These are phyloP conservation scores for Phaseolus lunatus DNA, from an alignment of 306 rosid genomes.

Conservation along the genomic window DNA sequence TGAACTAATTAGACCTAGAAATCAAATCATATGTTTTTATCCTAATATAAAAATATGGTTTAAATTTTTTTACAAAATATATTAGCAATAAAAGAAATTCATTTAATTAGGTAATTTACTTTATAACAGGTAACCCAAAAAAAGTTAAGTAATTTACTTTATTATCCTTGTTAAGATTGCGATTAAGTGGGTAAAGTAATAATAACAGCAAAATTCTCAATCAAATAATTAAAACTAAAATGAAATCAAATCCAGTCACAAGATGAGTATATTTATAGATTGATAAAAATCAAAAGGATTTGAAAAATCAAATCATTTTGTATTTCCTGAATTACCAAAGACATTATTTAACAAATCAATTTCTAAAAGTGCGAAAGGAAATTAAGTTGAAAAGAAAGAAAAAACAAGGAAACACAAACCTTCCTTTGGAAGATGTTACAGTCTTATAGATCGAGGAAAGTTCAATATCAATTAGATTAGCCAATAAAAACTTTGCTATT, in stretches of 20 bases:
- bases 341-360: slow-evolving; percentile 23
- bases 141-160: slow-evolving; percentile 11
- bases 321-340: slow-evolving; percentile 4
- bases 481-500: not conserved
- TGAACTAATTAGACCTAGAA: slow-evolving; percentile 20
- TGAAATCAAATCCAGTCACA: slow-evolving; percentile 1
- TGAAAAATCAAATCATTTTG: slow-evolving; percentile 22
- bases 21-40: slow-evolving; percentile 13
- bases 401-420: not conserved
- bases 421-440: slow-evolving; percentile 13
- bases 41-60: slow-evolving; percentile 2
- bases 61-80: slow-evolving; percentile 30
- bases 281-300: slow-evolving; percentile 12
- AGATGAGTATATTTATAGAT: slow-evolving; percentile 9
- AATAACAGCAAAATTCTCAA: not conserved
- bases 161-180: slow-evolving; percentile 21
- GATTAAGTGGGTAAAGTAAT: not conserved
- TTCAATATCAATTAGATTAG: not conserved
- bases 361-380: slow-evolving; percentile 20
- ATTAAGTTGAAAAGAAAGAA: not conserved
- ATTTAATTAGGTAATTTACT: slow-evolving; percentile 17
- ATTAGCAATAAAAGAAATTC: not conserved
- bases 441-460: slow-evolving; percentile 6
- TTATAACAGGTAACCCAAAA: not conserved
- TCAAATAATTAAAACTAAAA: slow-evolving; percentile 20